These are phyloP conservation scores for Mucor velutinosus DNA, from an alignment of 371 early-diverging fungal genomes.

Conservation along the genomic window DNA sequence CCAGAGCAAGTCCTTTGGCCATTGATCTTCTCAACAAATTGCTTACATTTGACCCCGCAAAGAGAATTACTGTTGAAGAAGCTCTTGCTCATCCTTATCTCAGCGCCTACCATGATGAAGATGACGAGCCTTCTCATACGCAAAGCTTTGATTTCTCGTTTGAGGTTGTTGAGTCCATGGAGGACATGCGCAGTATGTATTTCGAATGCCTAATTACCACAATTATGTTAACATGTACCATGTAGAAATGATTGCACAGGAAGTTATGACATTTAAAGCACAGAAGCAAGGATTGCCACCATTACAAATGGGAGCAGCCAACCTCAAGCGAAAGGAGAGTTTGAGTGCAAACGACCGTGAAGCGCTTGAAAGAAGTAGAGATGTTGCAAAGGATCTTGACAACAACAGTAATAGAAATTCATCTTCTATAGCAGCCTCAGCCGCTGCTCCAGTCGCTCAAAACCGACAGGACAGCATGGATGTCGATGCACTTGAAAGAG, in stretches of 20 bases:
- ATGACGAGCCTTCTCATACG: slow-evolving; percentile 77
- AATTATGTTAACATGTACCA: slow-evolving; percentile 5
- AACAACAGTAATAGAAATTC: slow-evolving; percentile 3
- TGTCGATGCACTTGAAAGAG: slow-evolving; percentile 64
- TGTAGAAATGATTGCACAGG: slow-evolving; percentile 76
- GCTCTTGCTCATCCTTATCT: slow-evolving; percentile 84
- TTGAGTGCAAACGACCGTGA: slow-evolving; percentile 34
- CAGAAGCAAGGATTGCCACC: slow-evolving; percentile 40
- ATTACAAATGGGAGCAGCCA: slow-evolving; percentile 36
- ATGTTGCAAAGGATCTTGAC: slow-evolving; percentile 26
- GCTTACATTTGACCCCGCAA: slow-evolving; percentile 79
- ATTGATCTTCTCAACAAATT: slow-evolving; percentile 82
- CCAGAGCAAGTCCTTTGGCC: slow-evolving; percentile 70
- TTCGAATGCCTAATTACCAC: background rate
- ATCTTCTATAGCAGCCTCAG: slow-evolving; percentile 22
- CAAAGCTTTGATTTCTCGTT: slow-evolving; percentile 91
- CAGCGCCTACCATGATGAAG: slow-evolving; percentile 75
- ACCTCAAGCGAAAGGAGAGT: slow-evolving; percentile 52
- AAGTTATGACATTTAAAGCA: slow-evolving; percentile 76
- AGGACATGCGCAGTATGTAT: slow-evolving; percentile 80
- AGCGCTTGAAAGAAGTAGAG: slow-evolving; percentile 44
- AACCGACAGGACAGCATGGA: slow-evolving; percentile 47
- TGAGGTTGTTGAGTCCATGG: slow-evolving; percentile 83
- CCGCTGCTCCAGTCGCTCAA: slow-evolving; percentile 14
- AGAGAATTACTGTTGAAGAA: slow-evolving; percentile 84